Evolutionary conservation across 139 green algal species (phyloP).

Genomic region (Marvania coccoides): DNA sequence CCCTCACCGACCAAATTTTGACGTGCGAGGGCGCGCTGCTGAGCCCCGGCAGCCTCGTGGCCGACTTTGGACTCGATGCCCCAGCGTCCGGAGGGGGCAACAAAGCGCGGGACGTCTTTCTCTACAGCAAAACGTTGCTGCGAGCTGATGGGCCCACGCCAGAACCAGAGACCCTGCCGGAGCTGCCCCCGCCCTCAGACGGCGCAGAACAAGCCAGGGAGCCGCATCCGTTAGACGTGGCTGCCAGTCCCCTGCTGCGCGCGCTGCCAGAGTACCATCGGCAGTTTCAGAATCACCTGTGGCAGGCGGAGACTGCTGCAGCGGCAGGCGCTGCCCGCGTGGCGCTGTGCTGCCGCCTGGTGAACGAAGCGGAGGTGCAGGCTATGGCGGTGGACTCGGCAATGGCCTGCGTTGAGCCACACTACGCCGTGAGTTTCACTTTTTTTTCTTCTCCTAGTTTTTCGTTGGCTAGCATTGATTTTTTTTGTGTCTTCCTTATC

Average conservation of each 20-base stretch:
- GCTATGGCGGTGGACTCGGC: constrained; percentile 69
- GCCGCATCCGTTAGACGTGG: constrained; percentile 58
- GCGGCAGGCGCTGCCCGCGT: neutral
- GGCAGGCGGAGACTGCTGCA: constrained; percentile 24
- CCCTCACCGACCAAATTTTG: constrained; percentile 69
- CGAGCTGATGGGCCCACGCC: constrained; percentile 27
- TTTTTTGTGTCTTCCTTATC: too few relatives aligned
- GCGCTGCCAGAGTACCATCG: constrained; percentile 79
- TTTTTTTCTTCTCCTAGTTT: too few relatives aligned
- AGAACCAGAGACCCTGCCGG: constrained; percentile 32
- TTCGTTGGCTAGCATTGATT: too few relatives aligned
- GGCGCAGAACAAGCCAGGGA: neutral
- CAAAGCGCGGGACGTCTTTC: constrained; percentile 56
- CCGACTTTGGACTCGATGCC: constrained; percentile 64
- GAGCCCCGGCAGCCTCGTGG: constrained; percentile 50
- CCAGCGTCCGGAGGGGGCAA: constrained; percentile 22
- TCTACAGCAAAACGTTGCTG: constrained; percentile 67
- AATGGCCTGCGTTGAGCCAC: constrained; percentile 77
- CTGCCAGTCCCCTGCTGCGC: constrained; percentile 58
- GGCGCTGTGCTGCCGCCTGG: constrained; percentile 27
- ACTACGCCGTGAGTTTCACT: too few relatives aligned
- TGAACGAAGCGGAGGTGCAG: constrained; percentile 77
- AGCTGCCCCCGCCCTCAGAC: neutral
- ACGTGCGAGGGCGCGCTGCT: constrained; percentile 63
- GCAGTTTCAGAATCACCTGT: constrained; percentile 65